phyloP scores from a whole-genome alignment of 2,329 filamentous ascomycete genomes.

The Alternaria burnsii region DNA sequence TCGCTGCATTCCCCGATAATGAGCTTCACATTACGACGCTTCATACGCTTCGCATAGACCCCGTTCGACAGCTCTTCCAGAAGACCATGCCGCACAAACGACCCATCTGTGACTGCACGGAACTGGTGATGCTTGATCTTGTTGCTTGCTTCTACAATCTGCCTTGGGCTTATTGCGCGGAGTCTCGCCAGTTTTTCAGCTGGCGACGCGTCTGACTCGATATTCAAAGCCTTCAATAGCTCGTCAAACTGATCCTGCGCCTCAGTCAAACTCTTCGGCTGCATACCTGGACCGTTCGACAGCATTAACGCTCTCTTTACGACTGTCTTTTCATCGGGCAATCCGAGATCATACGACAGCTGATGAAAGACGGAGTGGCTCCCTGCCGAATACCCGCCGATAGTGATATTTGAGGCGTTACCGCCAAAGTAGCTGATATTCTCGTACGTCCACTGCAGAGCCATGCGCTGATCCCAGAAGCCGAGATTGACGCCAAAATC shows the following conservation, averaged over 20 bases:
- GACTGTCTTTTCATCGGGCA: conserved; percentile 56
- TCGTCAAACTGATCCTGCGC: conserved; percentile 63
- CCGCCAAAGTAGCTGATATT: conserved; percentile 63
- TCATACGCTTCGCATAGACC: conserved; percentile 57
- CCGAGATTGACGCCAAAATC: conserved; percentile 59
- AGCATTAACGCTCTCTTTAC: conserved; percentile 63
- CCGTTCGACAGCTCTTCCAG: conserved; percentile 60
- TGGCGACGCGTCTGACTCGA: conserved; percentile 52
- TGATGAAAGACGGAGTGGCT: conserved; percentile 66
- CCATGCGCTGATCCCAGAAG: conserved; percentile 66
- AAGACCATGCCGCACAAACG: conserved; percentile 57
- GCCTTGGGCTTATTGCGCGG: conserved; percentile 49
- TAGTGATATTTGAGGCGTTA: conserved; percentile 60
- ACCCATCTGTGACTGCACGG: conserved; percentile 60
- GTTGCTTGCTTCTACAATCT: conserved; percentile 55
- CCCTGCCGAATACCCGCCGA: conserved; percentile 66
- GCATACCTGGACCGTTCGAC: conserved; percentile 62
- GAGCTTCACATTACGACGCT: conserved; percentile 57
- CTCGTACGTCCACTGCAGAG: conserved; percentile 64
- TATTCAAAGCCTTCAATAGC: conserved; percentile 56
- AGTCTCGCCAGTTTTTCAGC: conserved; percentile 58
- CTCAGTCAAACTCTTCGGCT: conserved; percentile 59
- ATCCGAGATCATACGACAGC: conserved; percentile 63
- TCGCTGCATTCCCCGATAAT: conserved; percentile 64
- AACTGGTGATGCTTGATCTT: conserved; percentile 62